Base-by-base conservation (phyloP, 441 rosid genomes). In the Erodium chrysanthum region DNA sequence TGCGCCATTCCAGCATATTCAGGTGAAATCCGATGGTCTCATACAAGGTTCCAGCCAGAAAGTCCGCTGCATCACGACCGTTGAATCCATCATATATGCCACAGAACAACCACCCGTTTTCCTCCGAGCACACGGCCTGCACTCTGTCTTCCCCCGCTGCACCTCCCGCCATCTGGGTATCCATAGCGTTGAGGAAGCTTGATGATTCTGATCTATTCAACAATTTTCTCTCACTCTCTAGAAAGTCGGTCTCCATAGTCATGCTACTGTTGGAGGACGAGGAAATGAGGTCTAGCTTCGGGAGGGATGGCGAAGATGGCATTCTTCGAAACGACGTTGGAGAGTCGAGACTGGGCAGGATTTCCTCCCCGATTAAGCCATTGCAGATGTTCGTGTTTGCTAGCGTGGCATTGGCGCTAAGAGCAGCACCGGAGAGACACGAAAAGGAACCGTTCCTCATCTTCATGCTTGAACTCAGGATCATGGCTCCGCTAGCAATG, bases 121-220 rank as follows among this genome's bases (percentile, higher is more conserved):
- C 98, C 76, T 91, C 97, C 52, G 96, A 94, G 76, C 98, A 94
- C 70, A 94, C 93, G 48, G 96, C 98, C 71, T 91, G 98, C 74
- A 94, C 97, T 67, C 97, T 84, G 77, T 89, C 98, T 77, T 91
- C 97, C 10, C 98, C 98, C 5, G 98, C 98, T 66, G 98, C 98
- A 65, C 98, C 98, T 7, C 97, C 98, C 0, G 97, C 97, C 71
- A 88, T 85, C 75, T 94, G 97, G 64, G 91, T 85, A 74, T 94
- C 96, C 80, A 72, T 80, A 21, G 86, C 81, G 69, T 81, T 84
- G 48, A 85, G 88, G 75, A 88, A 91, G 50, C 93, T 82, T 65
- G 91, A 56, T 9, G 62, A 56, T 21, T 56, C 62, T 21, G 62
- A 56, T 56, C 62, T 56, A 0, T 21, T 56, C 11, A 10, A 21